These are phyloP conservation scores for Fraxinus pennsylvanica DNA, from an alignment of 257 asterid genomes.

Conservation along the genomic window DNA sequence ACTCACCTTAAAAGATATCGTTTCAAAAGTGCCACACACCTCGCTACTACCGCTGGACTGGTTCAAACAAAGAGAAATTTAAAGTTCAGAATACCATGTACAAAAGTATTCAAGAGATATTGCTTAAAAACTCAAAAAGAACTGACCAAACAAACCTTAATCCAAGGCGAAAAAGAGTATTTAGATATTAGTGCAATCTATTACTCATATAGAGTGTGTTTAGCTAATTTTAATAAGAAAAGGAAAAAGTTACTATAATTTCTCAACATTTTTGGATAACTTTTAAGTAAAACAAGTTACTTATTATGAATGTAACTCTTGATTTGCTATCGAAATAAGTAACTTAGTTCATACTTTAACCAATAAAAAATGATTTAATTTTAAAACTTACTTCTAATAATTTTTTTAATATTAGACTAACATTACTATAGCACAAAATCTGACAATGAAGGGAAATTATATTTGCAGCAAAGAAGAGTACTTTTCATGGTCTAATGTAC, in stretches of 20 bases:
- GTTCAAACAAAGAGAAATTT: constrained; percentile 26
- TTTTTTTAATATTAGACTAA: not conserved
- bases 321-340: not conserved
- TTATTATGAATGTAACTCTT: not conserved
- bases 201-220: not conserved
- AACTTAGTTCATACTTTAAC: not conserved
- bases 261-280: not conserved
- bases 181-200: constrained; percentile 17
- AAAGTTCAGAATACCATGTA: constrained; percentile 19
- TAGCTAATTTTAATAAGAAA: no score
- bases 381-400: no score
- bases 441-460: not conserved
- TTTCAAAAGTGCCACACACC: constrained; percentile 90
- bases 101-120: not conserved
- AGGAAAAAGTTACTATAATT: no score
- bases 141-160: constrained; percentile 7
- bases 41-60: constrained; percentile 99
- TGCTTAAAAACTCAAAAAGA: not conserved
- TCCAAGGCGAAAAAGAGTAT: constrained; percentile 11
- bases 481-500: not conserved
- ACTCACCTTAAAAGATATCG: constrained; percentile 85
- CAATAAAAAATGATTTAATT: not conserved
- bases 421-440: not conserved
- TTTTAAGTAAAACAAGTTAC: not conserved
- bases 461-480: not conserved